These are phyloP conservation scores for Taphrina sp. DNA, from an alignment of 1,139 yeast genomes.

Conservation along the genomic window DNA sequence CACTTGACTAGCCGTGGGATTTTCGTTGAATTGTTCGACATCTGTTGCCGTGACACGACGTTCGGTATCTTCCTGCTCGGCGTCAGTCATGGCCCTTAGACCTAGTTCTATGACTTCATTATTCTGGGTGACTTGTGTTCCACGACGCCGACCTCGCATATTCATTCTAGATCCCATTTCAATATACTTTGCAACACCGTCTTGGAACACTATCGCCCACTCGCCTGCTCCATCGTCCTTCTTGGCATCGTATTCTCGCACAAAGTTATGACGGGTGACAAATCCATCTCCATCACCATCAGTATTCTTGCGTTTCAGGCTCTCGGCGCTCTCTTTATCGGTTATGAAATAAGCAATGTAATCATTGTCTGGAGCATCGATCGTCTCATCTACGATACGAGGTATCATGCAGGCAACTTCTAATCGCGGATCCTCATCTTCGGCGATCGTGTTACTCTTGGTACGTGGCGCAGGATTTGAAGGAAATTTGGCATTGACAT, in stretches of 20 bases:
- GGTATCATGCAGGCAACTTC: slow-evolving; percentile 28
- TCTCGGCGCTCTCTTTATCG: slow-evolving; percentile 34
- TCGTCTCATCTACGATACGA: slow-evolving; percentile 30
- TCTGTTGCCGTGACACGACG: too few relatives aligned
- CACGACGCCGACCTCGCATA: slow-evolving; percentile 43
- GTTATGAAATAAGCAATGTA: slow-evolving; percentile 37
- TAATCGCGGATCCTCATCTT: slow-evolving; percentile 23
- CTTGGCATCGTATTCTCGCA: slow-evolving; percentile 78
- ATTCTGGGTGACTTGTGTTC: slow-evolving; percentile 19
- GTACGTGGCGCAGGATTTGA: slow-evolving; percentile 30
- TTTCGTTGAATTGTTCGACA: too few relatives aligned
- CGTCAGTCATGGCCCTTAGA: slow-evolving; percentile 5
- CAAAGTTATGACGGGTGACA: slow-evolving; percentile 58
- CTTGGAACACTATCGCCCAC: slow-evolving; percentile 58
- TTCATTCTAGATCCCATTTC: slow-evolving; percentile 78
- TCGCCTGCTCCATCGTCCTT: slow-evolving; percentile 52
- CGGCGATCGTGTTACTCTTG: slow-evolving; percentile 21
- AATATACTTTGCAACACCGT: slow-evolving; percentile 60
- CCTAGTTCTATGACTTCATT: slow-evolving; percentile 18
- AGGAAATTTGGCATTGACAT: slow-evolving; percentile 18
- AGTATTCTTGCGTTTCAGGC: slow-evolving; percentile 29
- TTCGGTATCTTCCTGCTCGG: slow-evolving; percentile 1
- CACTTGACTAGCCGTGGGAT: too few relatives aligned
- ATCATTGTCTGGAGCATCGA: slow-evolving; percentile 36
- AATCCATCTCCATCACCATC: slow-evolving; percentile 49